phyloP scores from a whole-genome alignment of 345 rosid genomes.

The Heritiera fomes region DNA sequence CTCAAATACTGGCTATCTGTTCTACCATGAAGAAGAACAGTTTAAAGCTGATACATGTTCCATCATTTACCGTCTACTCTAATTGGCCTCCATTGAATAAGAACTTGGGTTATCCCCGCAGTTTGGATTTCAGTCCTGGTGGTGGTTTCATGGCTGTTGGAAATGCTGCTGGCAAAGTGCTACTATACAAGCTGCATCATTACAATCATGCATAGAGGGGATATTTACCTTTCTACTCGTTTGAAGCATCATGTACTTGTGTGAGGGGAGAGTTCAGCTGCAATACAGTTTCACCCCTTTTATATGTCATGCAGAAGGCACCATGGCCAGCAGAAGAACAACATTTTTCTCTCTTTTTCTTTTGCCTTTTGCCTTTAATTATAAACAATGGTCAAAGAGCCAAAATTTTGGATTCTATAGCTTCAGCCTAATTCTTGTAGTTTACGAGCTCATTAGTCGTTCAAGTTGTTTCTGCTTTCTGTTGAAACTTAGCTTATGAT shows the following conservation, averaged over 20 bases:
- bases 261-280: not conserved
- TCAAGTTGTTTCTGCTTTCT: too few species aligned
- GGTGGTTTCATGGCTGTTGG: conserved; percentile 95
- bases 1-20: conserved; percentile 80
- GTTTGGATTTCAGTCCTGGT: conserved; percentile 92
- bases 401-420: not conserved
- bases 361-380: not conserved
- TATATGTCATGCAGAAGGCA: not conserved
- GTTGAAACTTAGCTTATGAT: too few species aligned
- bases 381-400: not conserved
- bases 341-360: not conserved
- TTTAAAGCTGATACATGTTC: conserved; percentile 72
- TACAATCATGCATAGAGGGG: conserved; percentile 62
- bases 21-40: conserved; percentile 76
- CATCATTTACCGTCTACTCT: conserved; percentile 67
- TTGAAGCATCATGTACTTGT: not conserved
- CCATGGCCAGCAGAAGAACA: not conserved
- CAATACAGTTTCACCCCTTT: not conserved
- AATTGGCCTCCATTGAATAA: conserved; percentile 76
- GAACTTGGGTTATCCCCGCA: conserved; percentile 22
- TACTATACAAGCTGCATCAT: conserved; percentile 84
- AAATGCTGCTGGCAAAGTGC: conserved; percentile 79
- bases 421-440: not conserved
- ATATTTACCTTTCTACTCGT: not conserved
- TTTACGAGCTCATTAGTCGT: too few species aligned